Conservation (phyloP, 345 rosid genomes). For the Gossypium raimondii region DNA sequence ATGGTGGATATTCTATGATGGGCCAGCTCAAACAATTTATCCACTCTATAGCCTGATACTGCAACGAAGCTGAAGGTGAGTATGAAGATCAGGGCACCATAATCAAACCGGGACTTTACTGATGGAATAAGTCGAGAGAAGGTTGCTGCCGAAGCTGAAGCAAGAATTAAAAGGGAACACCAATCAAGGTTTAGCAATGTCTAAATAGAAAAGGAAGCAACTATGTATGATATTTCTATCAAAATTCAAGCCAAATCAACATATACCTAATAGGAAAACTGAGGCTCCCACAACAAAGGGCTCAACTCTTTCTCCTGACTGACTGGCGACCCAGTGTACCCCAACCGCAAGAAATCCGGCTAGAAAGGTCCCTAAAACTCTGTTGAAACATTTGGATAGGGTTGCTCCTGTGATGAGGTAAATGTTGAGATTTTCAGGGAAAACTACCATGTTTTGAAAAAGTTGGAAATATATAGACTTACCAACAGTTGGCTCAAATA, state of each 20-base stretch:
- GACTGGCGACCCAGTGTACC: conserved; percentile 42
- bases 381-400: conserved; percentile 34
- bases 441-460: not conserved
- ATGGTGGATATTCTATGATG: conserved; percentile 61
- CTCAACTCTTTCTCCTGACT: conserved; percentile 31
- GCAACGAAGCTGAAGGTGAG: conserved; percentile 72
- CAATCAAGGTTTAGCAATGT: not conserved
- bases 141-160: conserved; percentile 64
- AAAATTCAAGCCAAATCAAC: conserved; percentile 7
- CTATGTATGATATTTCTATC: not conserved
- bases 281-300: conserved; percentile 37
- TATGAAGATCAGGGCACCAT: conserved; percentile 70
- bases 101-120: conserved; percentile 60
- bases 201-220: conserved; percentile 5
- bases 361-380: conserved; percentile 36
- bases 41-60: conserved; percentile 61
- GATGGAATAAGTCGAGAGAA: conserved; percentile 72
- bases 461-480: conserved; percentile 7
- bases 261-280: conserved; percentile 38
- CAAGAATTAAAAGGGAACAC: not conserved
- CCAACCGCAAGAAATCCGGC: conserved; percentile 48
- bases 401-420: conserved; percentile 35
- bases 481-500: conserved; percentile 43
- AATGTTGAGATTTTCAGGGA: not conserved
- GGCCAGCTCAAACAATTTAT: conserved; percentile 50